Evolutionary conservation across 306 rosid species (phyloP).

Genomic region (Leucaena leucocephala): DNA sequence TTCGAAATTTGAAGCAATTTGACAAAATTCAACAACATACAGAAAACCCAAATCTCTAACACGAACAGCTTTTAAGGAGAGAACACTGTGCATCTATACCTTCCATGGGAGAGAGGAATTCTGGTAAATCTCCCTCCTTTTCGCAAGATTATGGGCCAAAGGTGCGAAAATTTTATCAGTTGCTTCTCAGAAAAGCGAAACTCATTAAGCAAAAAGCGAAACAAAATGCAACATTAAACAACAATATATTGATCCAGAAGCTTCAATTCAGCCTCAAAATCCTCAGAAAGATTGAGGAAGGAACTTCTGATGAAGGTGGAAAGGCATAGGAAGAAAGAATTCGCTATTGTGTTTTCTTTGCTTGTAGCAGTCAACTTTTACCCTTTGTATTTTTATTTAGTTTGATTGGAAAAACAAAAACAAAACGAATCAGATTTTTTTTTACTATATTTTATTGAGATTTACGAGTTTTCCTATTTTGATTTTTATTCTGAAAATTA

Average conservation of each 20-base stretch:
- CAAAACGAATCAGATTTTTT: conserved; percentile 23
- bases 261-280: conserved; percentile 29
- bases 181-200: conserved; percentile 35
- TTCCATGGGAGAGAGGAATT: conserved; percentile 56
- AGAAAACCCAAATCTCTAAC: conserved; percentile 34
- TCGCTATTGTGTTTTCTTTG: conserved; percentile 18
- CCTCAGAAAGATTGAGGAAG: neutral
- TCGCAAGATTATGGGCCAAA: conserved; percentile 20
- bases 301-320: conserved; percentile 18
- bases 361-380: conserved; percentile 38
- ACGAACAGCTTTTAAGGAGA: conserved; percentile 8
- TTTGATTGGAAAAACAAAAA: neutral
- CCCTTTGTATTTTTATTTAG: neutral
- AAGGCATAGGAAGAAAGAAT: conserved; percentile 8
- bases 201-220: conserved; percentile 39
- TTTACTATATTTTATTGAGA: conserved; percentile 29
- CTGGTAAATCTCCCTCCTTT: conserved; percentile 26
- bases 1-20: conserved; percentile 17
- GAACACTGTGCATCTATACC: conserved; percentile 48
- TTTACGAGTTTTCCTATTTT: neutral
- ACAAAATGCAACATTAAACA: conserved; percentile 12
- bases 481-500: neutral
- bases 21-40: conserved; percentile 20
- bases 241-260: conserved; percentile 18
- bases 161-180: neutral